A percentile compares a stretch with the other conserved stretches of the same genome.
These are phyloP conservation scores for Jatropha curcas DNA, from an alignment of 345 rosid species.

Conservation along the genomic window DNA sequence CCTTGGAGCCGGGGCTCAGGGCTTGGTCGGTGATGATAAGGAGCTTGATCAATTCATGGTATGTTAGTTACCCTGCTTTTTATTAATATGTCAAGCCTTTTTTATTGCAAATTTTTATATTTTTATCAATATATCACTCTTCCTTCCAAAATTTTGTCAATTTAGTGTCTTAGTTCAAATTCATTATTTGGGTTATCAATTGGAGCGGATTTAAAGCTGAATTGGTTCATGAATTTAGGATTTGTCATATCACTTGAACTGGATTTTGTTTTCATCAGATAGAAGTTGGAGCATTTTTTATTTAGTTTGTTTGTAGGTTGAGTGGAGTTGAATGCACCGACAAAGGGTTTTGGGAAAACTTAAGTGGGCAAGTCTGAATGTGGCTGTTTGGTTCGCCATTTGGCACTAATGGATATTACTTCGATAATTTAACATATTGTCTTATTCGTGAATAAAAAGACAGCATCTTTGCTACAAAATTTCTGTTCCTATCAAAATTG, in stretches of 20 bases:
- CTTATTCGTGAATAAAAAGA: background rate
- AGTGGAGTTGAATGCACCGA: conserved; percentile 18
- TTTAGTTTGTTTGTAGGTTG: background rate
- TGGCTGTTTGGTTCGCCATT: background rate
- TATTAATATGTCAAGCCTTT: background rate
- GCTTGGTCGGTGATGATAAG: conserved; percentile 67
- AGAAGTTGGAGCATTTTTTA: background rate
- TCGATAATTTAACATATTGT: background rate
- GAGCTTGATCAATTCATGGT: conserved; percentile 99
- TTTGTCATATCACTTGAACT: background rate
- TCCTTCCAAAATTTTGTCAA: background rate
- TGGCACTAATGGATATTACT: conserved; percentile 1
- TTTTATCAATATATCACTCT: background rate
- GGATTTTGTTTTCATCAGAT: background rate
- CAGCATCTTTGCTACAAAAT: background rate
- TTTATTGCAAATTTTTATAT: background rate
- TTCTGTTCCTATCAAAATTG: conserved; percentile 1
- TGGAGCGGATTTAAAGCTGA: background rate
- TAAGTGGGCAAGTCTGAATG: background rate
- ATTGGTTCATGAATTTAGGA: background rate
- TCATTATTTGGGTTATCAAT: conserved; percentile 1
- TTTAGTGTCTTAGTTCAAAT: background rate
- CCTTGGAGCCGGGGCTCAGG: conserved; percentile 52
- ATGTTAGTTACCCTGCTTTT: conserved; percentile 8
- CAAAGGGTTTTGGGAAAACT: conserved; percentile 4